Evolutionary conservation across 345 rosid species (phyloP).

Genomic region (Aurinia saxatilis): DNA sequence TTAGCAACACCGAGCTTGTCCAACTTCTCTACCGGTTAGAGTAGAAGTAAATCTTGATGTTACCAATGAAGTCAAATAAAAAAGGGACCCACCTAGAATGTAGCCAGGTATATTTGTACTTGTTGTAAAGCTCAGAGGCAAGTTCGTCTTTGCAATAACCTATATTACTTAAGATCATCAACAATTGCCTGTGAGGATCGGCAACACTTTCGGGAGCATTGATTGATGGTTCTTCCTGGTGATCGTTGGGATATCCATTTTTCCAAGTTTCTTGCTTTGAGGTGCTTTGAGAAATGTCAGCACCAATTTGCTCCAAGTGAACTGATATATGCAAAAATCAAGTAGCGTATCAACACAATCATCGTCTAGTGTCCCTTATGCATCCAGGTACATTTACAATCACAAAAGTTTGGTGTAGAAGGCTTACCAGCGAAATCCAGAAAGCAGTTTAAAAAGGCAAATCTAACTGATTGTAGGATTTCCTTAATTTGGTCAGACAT

Average conservation of each 20-base stretch:
- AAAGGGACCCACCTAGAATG: too few relatives aligned
- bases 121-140: neutral
- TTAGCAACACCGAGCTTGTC: too few relatives aligned
- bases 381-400: neutral
- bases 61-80: too few relatives aligned
- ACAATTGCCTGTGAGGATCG: conserved; percentile 43
- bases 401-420: neutral
- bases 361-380: neutral
- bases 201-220: conserved; percentile 57
- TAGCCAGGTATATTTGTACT: too few relatives aligned
- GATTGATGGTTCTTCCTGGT: conserved; percentile 35
- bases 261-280: conserved; percentile 14
- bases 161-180: conserved; percentile 53
- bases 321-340: neutral
- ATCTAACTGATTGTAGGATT: conserved; percentile 80
- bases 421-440: conserved; percentile 91
- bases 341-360: neutral
- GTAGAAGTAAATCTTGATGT: too few relatives aligned
- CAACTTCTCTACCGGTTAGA: too few relatives aligned
- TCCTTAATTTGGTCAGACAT: conserved; percentile 73
- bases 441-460: conserved; percentile 89
- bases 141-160: conserved; percentile 98
- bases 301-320: conserved; percentile 30
- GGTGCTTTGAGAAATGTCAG: conserved; percentile 31
- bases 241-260: conserved; percentile 6